phyloP scores from a whole-genome alignment of 768 basidiomycete genomes.

The Amyloporia xantha region DNA sequence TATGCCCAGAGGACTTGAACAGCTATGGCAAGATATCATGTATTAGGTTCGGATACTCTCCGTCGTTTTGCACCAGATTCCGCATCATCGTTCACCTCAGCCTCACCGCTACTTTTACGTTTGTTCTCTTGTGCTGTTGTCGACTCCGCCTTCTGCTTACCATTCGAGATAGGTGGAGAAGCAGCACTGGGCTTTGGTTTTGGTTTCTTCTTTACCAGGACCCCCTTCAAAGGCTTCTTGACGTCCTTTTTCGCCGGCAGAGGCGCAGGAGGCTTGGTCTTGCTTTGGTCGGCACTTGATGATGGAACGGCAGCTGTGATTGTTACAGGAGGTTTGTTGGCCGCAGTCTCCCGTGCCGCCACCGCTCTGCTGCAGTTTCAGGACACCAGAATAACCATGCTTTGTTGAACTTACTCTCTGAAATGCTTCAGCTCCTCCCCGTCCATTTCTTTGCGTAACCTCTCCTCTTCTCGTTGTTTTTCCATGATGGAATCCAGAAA shows the following conservation, averaged over 20 bases:
- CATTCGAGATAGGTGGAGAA: slow-evolving; percentile 5
- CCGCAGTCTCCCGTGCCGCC: slow-evolving; percentile 54
- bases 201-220: slow-evolving; percentile 71
- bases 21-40: not conserved
- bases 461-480: slow-evolving; percentile 70
- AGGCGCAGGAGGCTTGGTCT: slow-evolving; percentile 20
- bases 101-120: slow-evolving; percentile 4
- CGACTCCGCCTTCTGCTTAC: slow-evolving; percentile 7
- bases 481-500: slow-evolving; percentile 81
- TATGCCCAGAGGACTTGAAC: too few relatives aligned
- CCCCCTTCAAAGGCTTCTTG: slow-evolving; percentile 69
- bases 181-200: slow-evolving; percentile 27
- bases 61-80: slow-evolving; percentile 52
- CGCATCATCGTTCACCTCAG: slow-evolving; percentile 16
- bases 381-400: not conserved
- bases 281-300: slow-evolving; percentile 12
- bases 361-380: slow-evolving; percentile 42
- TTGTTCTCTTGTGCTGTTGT: slow-evolving; percentile 13
- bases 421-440: slow-evolving; percentile 76
- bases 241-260: slow-evolving; percentile 50
- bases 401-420: slow-evolving; percentile 49
- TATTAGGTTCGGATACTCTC: slow-evolving; percentile 34
- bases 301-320: slow-evolving; percentile 16
- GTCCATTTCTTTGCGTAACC: slow-evolving; percentile 64
- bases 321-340: slow-evolving; percentile 30